Percentiles rank a stretch among this genome's conserved stretches.
Evolutionary conservation across 1,139 yeast species (phyloP).

Genomic region (Hansenula sp.): DNA sequence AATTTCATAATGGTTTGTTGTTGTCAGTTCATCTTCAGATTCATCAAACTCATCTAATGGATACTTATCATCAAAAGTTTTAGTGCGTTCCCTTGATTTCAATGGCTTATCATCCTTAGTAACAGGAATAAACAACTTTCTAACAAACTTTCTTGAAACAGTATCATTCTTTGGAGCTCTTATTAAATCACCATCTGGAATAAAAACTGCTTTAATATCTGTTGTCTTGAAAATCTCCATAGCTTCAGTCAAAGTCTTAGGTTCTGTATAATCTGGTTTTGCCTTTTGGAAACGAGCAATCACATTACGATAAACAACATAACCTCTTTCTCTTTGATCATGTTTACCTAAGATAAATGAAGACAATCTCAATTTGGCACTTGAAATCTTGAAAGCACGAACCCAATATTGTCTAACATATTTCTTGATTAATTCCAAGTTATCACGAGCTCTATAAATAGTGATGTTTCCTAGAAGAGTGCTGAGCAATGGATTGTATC

Average conservation of each 20-base stretch:
- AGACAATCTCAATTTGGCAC: constrained; percentile 62
- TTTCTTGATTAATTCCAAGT: constrained; percentile 14
- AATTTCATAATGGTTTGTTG: constrained; percentile 59
- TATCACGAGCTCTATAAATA: constrained; percentile 4
- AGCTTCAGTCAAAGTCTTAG: constrained; percentile 50
- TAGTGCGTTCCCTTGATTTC: constrained; percentile 31
- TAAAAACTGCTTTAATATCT: constrained; percentile 45
- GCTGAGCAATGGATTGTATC: constrained; percentile 2
- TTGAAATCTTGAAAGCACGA: constrained; percentile 50
- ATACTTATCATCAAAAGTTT: constrained; percentile 2
- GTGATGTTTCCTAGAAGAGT: constrained; percentile 1
- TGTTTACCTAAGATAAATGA: constrained; percentile 72
- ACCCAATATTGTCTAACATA: constrained; percentile 57
- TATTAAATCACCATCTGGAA: constrained; percentile 75
- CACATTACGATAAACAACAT: constrained; percentile 52
- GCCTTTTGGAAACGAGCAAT: constrained; percentile 34
- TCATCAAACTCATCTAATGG: constrained; percentile 44
- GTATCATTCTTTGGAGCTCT: constrained; percentile 87
- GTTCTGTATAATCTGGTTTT: constrained; percentile 58
- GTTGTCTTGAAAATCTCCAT: constrained; percentile 36
- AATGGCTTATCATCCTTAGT: constrained; percentile 71
- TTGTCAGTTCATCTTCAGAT: constrained; percentile 40
- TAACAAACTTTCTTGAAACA: constrained; percentile 59
- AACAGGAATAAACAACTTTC: constrained; percentile 72
- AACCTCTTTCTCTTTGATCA: constrained; percentile 74